A percentile compares a stretch with the other conserved stretches of the same genome.
Conservation (phyloP, 257 asterid genomes). For the Plectranthus barbatus region DNA sequence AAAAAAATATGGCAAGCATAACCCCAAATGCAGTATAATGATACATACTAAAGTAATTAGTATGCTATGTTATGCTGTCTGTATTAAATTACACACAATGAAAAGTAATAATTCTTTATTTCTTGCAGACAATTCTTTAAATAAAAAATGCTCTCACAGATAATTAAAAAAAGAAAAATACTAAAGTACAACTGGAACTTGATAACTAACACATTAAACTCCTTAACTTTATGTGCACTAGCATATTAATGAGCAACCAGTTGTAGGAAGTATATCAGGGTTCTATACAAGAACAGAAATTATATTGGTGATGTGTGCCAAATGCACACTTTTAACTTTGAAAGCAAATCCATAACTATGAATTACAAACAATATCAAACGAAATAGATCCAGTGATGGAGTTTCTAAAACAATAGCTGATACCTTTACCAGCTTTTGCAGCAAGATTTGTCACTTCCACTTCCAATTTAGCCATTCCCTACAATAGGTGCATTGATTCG, state of each 20-base stretch:
- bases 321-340: slow-evolving; percentile 8
- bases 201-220: neutral
- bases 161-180: neutral
- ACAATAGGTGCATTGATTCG: too few species aligned
- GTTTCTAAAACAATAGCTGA: slow-evolving; percentile 14
- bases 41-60: neutral
- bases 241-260: neutral
- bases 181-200: neutral
- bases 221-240: neutral
- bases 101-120: neutral
- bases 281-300: neutral
- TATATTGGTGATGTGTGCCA: neutral
- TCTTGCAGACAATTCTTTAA: neutral
- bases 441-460: slow-evolving; percentile 99
- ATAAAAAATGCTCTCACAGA: neutral
- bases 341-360: neutral
- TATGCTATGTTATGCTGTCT: neutral
- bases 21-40: neutral
- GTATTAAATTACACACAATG: neutral
- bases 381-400: slow-evolving; percentile 7
- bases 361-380: neutral
- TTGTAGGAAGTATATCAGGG: neutral
- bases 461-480: slow-evolving; percentile 94
- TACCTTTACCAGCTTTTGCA: slow-evolving; percentile 99
- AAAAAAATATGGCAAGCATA: slow-evolving; percentile 2